A percentile compares a stretch with the other conserved stretches of the same genome.
These are phyloP conservation scores for Castanopsis chinensis DNA, from an alignment of 306 rosid genomes.

Conservation along the genomic window DNA sequence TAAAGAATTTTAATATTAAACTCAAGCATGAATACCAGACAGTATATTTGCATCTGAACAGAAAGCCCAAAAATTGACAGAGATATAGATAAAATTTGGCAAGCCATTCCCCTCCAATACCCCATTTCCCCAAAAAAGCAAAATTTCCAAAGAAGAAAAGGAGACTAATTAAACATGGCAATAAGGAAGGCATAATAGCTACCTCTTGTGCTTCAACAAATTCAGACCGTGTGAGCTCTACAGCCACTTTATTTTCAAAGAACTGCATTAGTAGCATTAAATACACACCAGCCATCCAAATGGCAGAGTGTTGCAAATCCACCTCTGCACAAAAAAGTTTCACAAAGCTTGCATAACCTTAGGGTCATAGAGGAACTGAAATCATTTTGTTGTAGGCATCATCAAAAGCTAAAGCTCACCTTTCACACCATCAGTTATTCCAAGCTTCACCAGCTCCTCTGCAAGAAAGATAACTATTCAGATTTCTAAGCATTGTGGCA, in stretches of 20 bases:
- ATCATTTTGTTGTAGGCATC: slow-evolving; percentile 9
- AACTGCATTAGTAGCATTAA: slow-evolving; percentile 89
- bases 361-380: slow-evolving; percentile 15
- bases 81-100: not conserved
- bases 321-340: slow-evolving; percentile 63
- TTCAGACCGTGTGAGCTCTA: slow-evolving; percentile 89
- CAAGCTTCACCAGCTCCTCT: slow-evolving; percentile 91
- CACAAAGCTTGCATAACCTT: slow-evolving; percentile 28
- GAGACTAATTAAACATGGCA: not conserved
- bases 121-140: too few relatives aligned
- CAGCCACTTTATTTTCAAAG: slow-evolving; percentile 95
- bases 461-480: slow-evolving; percentile 31
- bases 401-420: slow-evolving; percentile 55
- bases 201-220: slow-evolving; percentile 96
- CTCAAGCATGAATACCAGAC: not conserved
- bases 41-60: not conserved
- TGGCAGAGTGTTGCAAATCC: slow-evolving; percentile 90
- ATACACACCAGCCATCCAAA: slow-evolving; percentile 99
- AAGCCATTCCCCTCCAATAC: not conserved
- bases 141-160: not conserved
- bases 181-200: slow-evolving; percentile 23
- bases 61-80: not conserved
- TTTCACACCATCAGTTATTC: slow-evolving; percentile 81
- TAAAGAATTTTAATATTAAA: not conserved
- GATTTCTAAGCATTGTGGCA: slow-evolving; percentile 13